Evolutionary conservation across 495 filamentous ascomycete genomes (phyloP).

Genomic region (Sordaria brevicollis): DNA sequence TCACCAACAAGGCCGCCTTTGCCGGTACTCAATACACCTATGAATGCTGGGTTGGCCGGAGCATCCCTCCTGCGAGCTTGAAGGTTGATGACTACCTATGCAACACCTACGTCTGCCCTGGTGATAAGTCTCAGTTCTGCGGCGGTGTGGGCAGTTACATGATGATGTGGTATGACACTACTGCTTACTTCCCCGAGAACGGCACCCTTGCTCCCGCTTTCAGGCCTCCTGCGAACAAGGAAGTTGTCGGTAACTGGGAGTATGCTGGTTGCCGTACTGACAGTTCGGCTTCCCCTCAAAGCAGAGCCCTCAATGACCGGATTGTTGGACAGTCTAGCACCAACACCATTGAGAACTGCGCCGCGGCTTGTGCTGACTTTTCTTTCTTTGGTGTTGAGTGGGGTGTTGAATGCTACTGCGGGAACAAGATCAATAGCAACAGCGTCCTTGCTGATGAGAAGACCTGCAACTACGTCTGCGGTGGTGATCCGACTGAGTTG

Average conservation of each 20-base stretch:
- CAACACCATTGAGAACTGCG: slow-evolving; percentile 27
- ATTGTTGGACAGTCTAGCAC: slow-evolving; percentile 5
- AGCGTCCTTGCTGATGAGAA: not conserved
- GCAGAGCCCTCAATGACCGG: slow-evolving; percentile 10
- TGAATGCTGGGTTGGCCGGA: slow-evolving; percentile 25
- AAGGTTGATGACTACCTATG: slow-evolving; percentile 22
- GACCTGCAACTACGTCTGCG: slow-evolving; percentile 5
- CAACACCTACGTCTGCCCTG: slow-evolving; percentile 21
- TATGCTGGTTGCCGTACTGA: slow-evolving; percentile 27
- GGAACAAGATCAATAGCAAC: not conserved
- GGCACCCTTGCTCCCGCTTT: slow-evolving; percentile 6
- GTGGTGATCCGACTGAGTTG: slow-evolving; percentile 2
- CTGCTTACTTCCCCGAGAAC: slow-evolving; percentile 5
- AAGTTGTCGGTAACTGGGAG: slow-evolving; percentile 15
- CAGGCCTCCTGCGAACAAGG: slow-evolving; percentile 7
- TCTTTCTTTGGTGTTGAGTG: slow-evolving; percentile 11
- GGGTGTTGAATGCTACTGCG: slow-evolving; percentile 14
- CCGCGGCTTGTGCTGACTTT: slow-evolving; percentile 7
- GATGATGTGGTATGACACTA: slow-evolving; percentile 9
- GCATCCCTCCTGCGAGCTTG: slow-evolving; percentile 16
- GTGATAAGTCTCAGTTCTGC: slow-evolving; percentile 22
- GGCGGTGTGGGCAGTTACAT: slow-evolving; percentile 20
- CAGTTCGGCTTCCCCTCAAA: not conserved
- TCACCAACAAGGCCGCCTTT: slow-evolving; percentile 18
- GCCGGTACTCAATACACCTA: slow-evolving; percentile 23